Conservation (phyloP, 345 rosid species). For the Euclidium syriacum region DNA sequence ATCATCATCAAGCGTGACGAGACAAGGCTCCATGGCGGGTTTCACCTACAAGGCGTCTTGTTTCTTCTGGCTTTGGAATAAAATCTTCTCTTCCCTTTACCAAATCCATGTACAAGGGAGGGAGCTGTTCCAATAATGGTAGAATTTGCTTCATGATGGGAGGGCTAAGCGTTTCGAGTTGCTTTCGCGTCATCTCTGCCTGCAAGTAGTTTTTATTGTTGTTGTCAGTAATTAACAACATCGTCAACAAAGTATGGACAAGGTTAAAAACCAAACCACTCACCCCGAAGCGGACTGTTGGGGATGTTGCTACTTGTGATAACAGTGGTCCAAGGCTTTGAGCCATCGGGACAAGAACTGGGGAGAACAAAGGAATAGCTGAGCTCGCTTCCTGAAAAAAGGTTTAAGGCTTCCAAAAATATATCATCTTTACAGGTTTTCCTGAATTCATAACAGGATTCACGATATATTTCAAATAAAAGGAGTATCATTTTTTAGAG, state of each 20-base stretch:
- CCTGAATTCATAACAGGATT: neutral
- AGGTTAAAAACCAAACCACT: constrained; percentile 15
- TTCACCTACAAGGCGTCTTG: constrained; percentile 80
- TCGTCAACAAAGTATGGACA: neutral
- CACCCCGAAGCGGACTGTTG: constrained; percentile 88
- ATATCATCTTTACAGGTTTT: neutral
- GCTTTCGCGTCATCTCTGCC: constrained; percentile 96
- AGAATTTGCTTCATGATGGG: constrained; percentile 93
- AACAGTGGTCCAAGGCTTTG: constrained; percentile 88
- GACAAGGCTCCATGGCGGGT: constrained; percentile 2
- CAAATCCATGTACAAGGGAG: constrained; percentile 94
- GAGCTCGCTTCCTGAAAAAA: constrained; percentile 78
- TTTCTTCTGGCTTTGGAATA: constrained; percentile 93
- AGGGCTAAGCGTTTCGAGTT: constrained; percentile 84
- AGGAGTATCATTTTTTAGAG: neutral
- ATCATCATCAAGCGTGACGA: neutral
- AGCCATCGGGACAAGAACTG: constrained; percentile 86
- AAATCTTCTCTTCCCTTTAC: constrained; percentile 94
- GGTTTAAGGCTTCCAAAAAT: neutral
- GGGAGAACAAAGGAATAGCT: constrained; percentile 93
- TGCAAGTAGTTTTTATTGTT: constrained; percentile 34
- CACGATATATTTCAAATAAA: neutral
- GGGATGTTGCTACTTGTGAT: constrained; percentile 66
- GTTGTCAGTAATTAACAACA: neutral
- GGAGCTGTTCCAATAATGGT: constrained; percentile 93